Conservation (phyloP, 768 basidiomycete species). For the Candolleomyces eurysporus region DNA sequence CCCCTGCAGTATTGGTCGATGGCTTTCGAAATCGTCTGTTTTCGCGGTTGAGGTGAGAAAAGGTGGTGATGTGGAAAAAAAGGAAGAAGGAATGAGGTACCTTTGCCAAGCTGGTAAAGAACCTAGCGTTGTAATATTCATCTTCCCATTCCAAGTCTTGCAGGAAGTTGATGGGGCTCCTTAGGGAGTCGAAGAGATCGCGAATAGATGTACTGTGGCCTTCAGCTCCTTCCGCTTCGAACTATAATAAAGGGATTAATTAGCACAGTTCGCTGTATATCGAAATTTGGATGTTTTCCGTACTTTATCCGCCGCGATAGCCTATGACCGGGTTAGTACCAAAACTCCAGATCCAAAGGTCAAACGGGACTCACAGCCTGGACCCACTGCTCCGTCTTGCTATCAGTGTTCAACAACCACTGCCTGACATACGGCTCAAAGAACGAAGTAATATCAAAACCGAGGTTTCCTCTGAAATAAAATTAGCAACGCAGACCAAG, state of each 20-base stretch:
- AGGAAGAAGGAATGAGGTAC: too few species aligned
- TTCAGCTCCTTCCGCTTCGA: constrained; percentile 73
- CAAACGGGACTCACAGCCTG: constrained; percentile 62
- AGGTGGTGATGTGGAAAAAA: too few species aligned
- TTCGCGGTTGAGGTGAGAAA: too few species aligned
- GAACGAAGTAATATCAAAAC: constrained; percentile 71
- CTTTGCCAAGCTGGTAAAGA: constrained; percentile 89
- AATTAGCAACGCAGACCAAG: neutral
- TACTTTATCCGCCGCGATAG: constrained; percentile 83
- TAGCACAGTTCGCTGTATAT: too few species aligned
- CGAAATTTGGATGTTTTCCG: constrained; percentile 2
- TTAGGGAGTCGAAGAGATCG: constrained; percentile 92
- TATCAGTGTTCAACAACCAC: constrained; percentile 88
- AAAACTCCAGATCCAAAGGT: constrained; percentile 1
- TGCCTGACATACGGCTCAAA: constrained; percentile 87
- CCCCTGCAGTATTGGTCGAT: constrained; percentile 88
- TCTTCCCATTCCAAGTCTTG: constrained; percentile 92
- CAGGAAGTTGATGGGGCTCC: constrained; percentile 86
- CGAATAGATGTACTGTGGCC: constrained; percentile 97
- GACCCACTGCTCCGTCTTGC: constrained; percentile 93
- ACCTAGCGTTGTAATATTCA: constrained; percentile 82
- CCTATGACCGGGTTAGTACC: constrained; percentile 69
- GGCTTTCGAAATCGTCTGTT: constrained; percentile 75
- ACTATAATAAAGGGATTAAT: constrained; percentile 37
- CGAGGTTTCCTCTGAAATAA: constrained; percentile 45